phyloP scores from a whole-genome alignment of 805 yeast genomes.

The Teunomyces tritomae region DNA sequence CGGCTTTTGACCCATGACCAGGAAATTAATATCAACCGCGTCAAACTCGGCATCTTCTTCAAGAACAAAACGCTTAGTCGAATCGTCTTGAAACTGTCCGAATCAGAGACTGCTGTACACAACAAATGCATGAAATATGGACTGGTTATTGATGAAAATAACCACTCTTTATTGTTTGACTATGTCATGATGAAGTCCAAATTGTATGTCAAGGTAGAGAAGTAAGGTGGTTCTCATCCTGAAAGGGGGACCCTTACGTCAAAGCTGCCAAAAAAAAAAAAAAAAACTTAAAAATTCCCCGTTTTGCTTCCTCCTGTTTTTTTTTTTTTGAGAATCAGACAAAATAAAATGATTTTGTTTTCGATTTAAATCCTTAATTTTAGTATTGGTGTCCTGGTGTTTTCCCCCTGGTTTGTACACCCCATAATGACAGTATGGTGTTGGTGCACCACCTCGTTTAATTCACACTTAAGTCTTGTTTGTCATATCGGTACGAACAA shows the following conservation, averaged over 20 bases:
- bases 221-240: background rate
- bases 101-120: slow-evolving; percentile 3
- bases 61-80: slow-evolving; percentile 17
- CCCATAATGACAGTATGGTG: no score
- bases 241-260: no score
- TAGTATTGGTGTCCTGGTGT: background rate
- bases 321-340: background rate
- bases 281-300: background rate
- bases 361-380: background rate
- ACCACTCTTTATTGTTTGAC: slow-evolving; percentile 18
- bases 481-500: no score
- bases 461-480: background rate
- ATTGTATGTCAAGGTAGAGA: slow-evolving; percentile 19
- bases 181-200: slow-evolving; percentile 19
- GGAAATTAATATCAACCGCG: slow-evolving; percentile 12
- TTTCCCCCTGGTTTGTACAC: background rate
- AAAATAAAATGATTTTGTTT: background rate
- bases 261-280: no score
- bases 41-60: slow-evolving; percentile 15
- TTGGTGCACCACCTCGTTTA: background rate
- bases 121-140: background rate
- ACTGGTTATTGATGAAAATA: slow-evolving; percentile 4
- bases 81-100: slow-evolving; percentile 14
- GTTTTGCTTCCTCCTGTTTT: background rate
- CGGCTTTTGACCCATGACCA: slow-evolving; percentile 14